Base-by-base conservation (phyloP, 768 basidiomycete genomes). In the Sarcodon sp. region DNA sequence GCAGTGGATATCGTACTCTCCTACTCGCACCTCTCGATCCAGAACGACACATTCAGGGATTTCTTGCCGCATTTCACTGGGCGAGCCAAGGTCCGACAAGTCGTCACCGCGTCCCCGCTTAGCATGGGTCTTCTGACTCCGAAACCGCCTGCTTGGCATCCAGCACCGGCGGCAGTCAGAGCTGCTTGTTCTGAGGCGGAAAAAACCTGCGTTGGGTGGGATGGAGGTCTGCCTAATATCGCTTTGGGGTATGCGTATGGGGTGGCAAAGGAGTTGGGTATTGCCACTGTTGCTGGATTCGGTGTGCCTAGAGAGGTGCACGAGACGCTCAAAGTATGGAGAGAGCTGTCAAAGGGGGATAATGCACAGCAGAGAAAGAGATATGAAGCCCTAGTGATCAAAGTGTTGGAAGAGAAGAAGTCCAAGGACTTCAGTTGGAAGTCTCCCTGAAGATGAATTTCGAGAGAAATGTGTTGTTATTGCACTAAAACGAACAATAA, bases 1-100 rank as follows among this genome's bases (percentile, higher is more conserved):
- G 85, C 90, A 8, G 59, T 93, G 50, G 90, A 93, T 62, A 71
- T 80, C 43, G 61, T 93, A 31, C 73, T 91, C 41, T 82, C 85
- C 12, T 93, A 88, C 66, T 84, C 79, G 18, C 87, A 92, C 61
- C 72, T 87, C 47, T 79, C 75, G 18, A 68, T 91, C 33, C 86
- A 89, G 59, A 88, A 86, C 61, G 64, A 66, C 48, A 79, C 75
- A 12, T 71, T 81, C 59, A 59, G 63, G 36, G 62, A 69, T 8
- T 89, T 80, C 59, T 69, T 72, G 27, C 64, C 71, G 9, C 71
- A 73, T 36, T 72, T 91, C 47, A 67, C 69, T 52, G 59, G 65
- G 15, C 80, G 83, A 18, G 87, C 87, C 0, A 66, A 75, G 45
- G 73, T 93, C 39, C 59, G 62, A 48, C 83, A 87, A 48, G 68